A percentile compares a stretch with the other conserved stretches of the same genome.
Conservation (phyloP, 2,329 filamentous ascomycete genomes). For the Xylariaceae sp. region DNA sequence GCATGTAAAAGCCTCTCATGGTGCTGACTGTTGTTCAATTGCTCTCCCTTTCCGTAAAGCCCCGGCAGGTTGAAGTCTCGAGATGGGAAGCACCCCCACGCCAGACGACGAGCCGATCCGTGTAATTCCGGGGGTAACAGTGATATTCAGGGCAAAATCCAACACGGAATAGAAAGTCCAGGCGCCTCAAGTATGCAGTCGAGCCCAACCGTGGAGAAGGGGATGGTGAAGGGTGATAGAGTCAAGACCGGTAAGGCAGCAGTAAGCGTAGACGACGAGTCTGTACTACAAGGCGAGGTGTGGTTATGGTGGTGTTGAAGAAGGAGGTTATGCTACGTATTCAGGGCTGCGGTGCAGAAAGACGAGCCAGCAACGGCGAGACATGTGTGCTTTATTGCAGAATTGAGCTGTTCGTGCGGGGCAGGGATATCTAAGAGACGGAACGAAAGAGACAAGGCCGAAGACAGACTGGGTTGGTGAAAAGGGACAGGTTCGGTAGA, state of each 20-base stretch:
- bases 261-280: conserved; percentile 28
- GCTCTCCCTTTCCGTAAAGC: conserved; percentile 16
- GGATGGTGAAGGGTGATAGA: conserved; percentile 28
- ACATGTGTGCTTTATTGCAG: conserved; percentile 64
- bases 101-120: conserved; percentile 19
- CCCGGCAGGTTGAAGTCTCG: conserved; percentile 21
- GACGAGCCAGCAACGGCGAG: conserved; percentile 52
- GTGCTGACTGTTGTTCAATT: conserved; percentile 21
- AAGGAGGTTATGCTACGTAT: conserved; percentile 44
- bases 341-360: conserved; percentile 44
- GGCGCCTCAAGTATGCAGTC: conserved; percentile 44
- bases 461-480: conserved; percentile 26
- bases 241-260: conserved; percentile 30
- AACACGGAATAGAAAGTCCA: conserved; percentile 25
- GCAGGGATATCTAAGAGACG: conserved; percentile 42
- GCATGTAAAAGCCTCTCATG: conserved; percentile 66
- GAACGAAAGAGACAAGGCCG: conserved; percentile 31
- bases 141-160: conserved; percentile 25
- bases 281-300: conserved; percentile 35
- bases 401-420: conserved; percentile 47
- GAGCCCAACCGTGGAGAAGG: conserved; percentile 47
- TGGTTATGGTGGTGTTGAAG: conserved; percentile 36
- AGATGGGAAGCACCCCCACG: conserved; percentile 23
- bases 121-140: conserved; percentile 23
- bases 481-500: conserved; percentile 44